Evolutionary conservation across 768 basidiomycete species (phyloP).

Genomic region (Suillus alpinus): DNA sequence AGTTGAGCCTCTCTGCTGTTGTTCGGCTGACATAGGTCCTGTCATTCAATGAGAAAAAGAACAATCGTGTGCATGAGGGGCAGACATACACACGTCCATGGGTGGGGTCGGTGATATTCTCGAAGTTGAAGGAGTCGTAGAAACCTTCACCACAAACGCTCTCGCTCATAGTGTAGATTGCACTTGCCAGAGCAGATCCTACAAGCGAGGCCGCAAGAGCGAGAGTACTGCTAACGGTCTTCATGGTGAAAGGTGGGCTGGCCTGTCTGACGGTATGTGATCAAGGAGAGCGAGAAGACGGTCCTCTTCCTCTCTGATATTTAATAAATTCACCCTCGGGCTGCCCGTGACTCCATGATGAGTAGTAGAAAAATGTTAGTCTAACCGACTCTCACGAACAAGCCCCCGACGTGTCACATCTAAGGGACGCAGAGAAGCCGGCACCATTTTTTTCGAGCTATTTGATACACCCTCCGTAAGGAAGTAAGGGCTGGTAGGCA

Average conservation of each 20-base stretch:
- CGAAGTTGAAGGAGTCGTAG: conserved; percentile 44
- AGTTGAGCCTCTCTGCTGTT: conserved; percentile 24
- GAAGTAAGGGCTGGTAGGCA: too few species aligned
- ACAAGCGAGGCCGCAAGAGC: conserved; percentile 13
- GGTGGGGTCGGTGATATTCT: conserved; percentile 58
- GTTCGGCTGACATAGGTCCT: conserved; percentile 26
- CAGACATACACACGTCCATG: conserved; percentile 60
- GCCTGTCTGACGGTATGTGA: background rate
- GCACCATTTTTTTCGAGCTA: background rate
- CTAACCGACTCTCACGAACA: background rate
- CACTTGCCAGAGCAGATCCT: conserved; percentile 13
- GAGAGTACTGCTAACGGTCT: conserved; percentile 4
- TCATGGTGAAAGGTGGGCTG: conserved; percentile 17
- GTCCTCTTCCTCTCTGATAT: background rate
- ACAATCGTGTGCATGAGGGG: background rate
- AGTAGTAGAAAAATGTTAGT: background rate
- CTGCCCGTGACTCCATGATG: too few species aligned
- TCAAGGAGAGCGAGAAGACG: background rate
- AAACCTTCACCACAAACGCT: conserved; percentile 49
- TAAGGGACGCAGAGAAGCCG: background rate
- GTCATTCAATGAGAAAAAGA: background rate
- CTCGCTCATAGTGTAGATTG: conserved; percentile 31
- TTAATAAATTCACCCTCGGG: background rate
- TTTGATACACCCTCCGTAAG: too few species aligned
- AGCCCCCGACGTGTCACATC: background rate